A percentile compares a stretch with the other conserved stretches of the same genome.
phyloP scores from a whole-genome alignment of 768 basidiomycete species.

The Agrocybe chaxingu region DNA sequence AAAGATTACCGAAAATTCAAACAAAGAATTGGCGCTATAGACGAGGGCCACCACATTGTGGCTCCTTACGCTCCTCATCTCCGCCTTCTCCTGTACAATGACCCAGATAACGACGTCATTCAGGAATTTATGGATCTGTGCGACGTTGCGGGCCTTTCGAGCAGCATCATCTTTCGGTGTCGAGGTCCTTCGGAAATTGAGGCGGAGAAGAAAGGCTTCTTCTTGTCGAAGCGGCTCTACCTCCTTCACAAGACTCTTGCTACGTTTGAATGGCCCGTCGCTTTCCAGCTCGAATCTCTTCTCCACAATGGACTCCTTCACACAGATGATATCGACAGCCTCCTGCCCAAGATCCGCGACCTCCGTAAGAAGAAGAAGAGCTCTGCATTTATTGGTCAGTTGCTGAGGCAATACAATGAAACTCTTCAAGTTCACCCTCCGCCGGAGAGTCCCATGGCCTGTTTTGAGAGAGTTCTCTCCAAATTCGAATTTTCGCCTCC shows the following conservation, averaged over 20 bases:
- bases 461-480: conserved; percentile 36
- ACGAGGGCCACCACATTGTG: conserved; percentile 54
- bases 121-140: conserved; percentile 54
- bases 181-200: conserved; percentile 40
- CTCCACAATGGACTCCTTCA: conserved; percentile 61
- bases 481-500: conserved; percentile 26
- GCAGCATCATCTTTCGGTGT: conserved; percentile 29
- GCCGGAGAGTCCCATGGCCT: conserved; percentile 36
- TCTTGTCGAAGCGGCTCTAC: conserved; percentile 42
- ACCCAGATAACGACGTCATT: conserved; percentile 42
- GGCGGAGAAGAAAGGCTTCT: conserved; percentile 48
- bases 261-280: conserved; percentile 58
- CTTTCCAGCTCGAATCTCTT: conserved; percentile 75
- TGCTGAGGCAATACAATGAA: conserved; percentile 56
- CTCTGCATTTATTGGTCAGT: conserved; percentile 33
- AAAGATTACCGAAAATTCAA: conserved; percentile 45
- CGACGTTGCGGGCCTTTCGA: conserved; percentile 38
- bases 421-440: conserved; percentile 39
- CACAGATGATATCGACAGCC: conserved; percentile 48
- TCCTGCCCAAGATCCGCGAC: conserved; percentile 41
- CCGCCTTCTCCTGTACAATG: conserved; percentile 55
- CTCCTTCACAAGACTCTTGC: conserved; percentile 41
- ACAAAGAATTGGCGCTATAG: conserved; percentile 54
- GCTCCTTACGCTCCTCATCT: conserved; percentile 74
- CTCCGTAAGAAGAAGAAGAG: conserved; percentile 29